Percentiles rank a stretch among this genome's conserved stretches.
Evolutionary conservation across 1,284 basidiomycete species (phyloP).

Genomic region (Tylopilus orsonianus): DNA sequence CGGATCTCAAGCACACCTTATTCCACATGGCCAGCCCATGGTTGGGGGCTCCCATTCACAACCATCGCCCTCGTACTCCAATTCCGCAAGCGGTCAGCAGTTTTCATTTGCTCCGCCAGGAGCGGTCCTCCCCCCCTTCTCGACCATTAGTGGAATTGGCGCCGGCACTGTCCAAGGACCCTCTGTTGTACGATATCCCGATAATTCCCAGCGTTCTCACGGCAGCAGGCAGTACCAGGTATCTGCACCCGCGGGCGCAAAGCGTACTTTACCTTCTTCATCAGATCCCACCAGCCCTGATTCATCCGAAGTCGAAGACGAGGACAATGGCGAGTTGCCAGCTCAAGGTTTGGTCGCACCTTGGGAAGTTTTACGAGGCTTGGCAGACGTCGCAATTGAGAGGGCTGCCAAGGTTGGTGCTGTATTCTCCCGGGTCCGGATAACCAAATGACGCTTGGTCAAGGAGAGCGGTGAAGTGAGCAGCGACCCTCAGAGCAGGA

Average conservation of each 20-base stretch:
- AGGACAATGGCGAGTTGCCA: slow-evolving; percentile 74
- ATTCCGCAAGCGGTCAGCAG: slow-evolving; percentile 12
- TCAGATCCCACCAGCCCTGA: slow-evolving; percentile 72
- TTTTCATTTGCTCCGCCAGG: slow-evolving; percentile 35
- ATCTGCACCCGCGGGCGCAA: slow-evolving; percentile 43
- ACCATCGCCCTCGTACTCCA: slow-evolving; percentile 28
- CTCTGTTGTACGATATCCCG: slow-evolving; percentile 57
- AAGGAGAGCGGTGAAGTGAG: slow-evolving; percentile 70
- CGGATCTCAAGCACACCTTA: slow-evolving; percentile 22
- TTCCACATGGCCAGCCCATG: slow-evolving; percentile 15
- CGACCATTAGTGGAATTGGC: slow-evolving; percentile 62
- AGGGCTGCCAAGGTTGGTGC: slow-evolving; percentile 68
- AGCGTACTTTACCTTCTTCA: slow-evolving; percentile 57
- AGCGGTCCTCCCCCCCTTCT: slow-evolving; percentile 68
- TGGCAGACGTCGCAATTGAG: slow-evolving; percentile 78
- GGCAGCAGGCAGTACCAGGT: slow-evolving; percentile 39
- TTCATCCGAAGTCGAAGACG: slow-evolving; percentile 73
- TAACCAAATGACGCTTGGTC: slow-evolving; percentile 4
- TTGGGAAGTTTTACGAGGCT: slow-evolving; percentile 76
- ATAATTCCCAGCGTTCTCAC: slow-evolving; percentile 40
- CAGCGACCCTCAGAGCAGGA: slow-evolving; percentile 72
- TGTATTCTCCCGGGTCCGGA: neutral
- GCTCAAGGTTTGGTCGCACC: slow-evolving; percentile 79
- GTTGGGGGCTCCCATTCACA: slow-evolving; percentile 31
- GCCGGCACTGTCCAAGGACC: slow-evolving; percentile 48